These are phyloP conservation scores for Pyrus betulifolia DNA, from an alignment of 306 rosid species.

Conservation along the genomic window DNA sequence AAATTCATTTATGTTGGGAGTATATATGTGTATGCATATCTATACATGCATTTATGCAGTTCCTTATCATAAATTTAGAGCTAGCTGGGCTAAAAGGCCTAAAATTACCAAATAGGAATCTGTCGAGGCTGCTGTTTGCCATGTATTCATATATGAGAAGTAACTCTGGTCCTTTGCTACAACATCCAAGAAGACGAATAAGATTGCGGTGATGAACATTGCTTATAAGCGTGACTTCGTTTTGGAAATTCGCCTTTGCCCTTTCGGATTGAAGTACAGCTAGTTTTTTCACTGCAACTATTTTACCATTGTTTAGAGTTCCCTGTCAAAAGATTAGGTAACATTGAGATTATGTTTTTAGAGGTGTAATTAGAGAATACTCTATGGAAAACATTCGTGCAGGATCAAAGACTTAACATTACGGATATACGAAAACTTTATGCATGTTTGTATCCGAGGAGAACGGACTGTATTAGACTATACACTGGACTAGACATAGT, in stretches of 20 bases:
- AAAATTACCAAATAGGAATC: constrained; percentile 57
- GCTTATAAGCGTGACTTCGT: constrained; percentile 65
- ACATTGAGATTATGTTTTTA: no score
- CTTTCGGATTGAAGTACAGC: constrained; percentile 30
- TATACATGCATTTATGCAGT: not conserved
- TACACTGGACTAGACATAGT: not conserved
- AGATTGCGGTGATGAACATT: constrained; percentile 70
- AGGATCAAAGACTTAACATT: not conserved
- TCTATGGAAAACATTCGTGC: not conserved
- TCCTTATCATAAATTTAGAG: not conserved
- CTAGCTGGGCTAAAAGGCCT: not conserved
- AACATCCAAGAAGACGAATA: constrained; percentile 64
- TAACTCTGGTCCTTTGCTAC: constrained; percentile 50
- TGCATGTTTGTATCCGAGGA: not conserved
- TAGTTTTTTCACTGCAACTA: constrained; percentile 63
- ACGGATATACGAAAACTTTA: not conserved
- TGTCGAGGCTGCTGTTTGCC: constrained; percentile 55
- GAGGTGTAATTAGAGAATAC: no score
- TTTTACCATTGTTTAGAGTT: constrained; percentile 51
- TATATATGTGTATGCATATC: not conserved
- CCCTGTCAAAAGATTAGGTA: constrained; percentile 30
- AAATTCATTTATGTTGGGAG: not conserved
- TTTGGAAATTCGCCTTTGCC: constrained; percentile 44
- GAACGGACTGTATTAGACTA: not conserved
- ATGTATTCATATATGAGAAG: constrained; percentile 70